A percentile compares a stretch with the other conserved stretches of the same genome.
Evolutionary conservation across 768 basidiomycete genomes (phyloP).

Genomic region (Trametes villosa): DNA sequence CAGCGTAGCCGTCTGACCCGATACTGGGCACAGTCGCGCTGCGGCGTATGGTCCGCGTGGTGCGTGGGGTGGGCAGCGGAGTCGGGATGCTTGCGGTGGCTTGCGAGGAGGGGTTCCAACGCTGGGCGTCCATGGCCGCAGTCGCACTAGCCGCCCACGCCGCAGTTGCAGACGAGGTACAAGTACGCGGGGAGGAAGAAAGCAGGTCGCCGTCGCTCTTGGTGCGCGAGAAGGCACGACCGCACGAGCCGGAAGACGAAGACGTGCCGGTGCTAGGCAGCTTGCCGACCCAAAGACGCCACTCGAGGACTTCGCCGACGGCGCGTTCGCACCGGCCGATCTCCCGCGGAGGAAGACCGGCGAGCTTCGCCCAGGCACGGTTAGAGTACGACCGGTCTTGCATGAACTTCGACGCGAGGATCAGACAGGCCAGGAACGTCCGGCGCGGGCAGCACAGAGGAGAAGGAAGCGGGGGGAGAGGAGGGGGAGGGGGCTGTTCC

Average conservation of each 20-base stretch:
- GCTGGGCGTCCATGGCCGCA: conserved; percentile 11
- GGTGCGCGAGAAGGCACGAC: conserved; percentile 25
- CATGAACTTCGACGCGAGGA: conserved; percentile 89
- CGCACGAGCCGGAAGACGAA: conserved; percentile 7
- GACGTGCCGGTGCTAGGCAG: conserved; percentile 34
- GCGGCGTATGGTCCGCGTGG: conserved; percentile 22
- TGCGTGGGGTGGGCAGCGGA: conserved; percentile 11
- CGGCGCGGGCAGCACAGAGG: conserved; percentile 88
- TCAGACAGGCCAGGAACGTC: conserved; percentile 85
- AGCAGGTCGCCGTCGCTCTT: conserved; percentile 29
- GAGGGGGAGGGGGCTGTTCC: conserved; percentile 25
- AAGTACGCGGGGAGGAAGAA: conserved; percentile 8
- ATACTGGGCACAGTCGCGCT: conserved; percentile 27
- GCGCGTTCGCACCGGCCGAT: conserved; percentile 89
- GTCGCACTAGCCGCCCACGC: conserved; percentile 22
- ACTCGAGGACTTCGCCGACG: conserved; percentile 82
- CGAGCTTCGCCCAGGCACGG: conserved; percentile 91
- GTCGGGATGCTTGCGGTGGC: conserved; percentile 3
- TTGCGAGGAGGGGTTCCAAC: background rate
- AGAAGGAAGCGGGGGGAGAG: conserved; percentile 55
- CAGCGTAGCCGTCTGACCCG: conserved; percentile 8
- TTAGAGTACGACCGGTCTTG: conserved; percentile 95
- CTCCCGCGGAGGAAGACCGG: conserved; percentile 84
- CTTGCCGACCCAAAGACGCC: conserved; percentile 94
- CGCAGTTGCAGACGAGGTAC: conserved; percentile 16